These are phyloP conservation scores for Brassica balearica DNA, from an alignment of 441 rosid genomes.

Conservation along the genomic window DNA sequence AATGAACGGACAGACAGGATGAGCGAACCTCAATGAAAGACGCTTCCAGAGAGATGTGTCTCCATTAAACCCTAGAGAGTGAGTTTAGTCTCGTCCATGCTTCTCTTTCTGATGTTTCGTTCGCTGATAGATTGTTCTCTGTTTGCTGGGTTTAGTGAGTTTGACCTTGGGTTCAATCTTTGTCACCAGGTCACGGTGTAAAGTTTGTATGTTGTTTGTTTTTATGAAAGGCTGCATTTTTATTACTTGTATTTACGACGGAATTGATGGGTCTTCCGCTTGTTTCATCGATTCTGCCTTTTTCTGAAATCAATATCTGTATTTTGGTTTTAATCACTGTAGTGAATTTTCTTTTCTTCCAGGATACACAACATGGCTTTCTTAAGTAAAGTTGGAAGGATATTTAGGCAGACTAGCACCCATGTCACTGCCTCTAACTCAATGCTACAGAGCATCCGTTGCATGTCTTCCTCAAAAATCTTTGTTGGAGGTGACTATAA, in stretches of 20 bases:
- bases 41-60: slow-evolving; percentile 37
- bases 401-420: slow-evolving; percentile 67
- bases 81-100: slow-evolving; percentile 21
- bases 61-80: slow-evolving; percentile 35
- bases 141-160: slow-evolving; percentile 18
- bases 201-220: too few species aligned
- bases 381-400: slow-evolving; percentile 73
- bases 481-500: slow-evolving; percentile 77
- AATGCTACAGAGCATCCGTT: slow-evolving; percentile 63
- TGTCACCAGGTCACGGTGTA: too few species aligned
- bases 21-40: slow-evolving; percentile 17
- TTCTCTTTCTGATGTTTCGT: slow-evolving; percentile 1
- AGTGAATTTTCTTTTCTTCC: too few species aligned
- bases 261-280: too few species aligned
- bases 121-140: slow-evolving; percentile 22
- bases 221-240: too few species aligned
- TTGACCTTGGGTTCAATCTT: too few species aligned
- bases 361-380: slow-evolving; percentile 62
- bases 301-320: too few species aligned
- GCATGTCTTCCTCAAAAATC: slow-evolving; percentile 57
- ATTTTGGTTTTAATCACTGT: too few species aligned
- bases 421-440: slow-evolving; percentile 43
- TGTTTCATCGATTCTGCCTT: too few species aligned
- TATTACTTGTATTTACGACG: too few species aligned
- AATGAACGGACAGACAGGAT: slow-evolving; percentile 42